Base-by-base conservation (phyloP, 495 filamentous ascomycete genomes). In the Aspergillus funiculosus region DNA sequence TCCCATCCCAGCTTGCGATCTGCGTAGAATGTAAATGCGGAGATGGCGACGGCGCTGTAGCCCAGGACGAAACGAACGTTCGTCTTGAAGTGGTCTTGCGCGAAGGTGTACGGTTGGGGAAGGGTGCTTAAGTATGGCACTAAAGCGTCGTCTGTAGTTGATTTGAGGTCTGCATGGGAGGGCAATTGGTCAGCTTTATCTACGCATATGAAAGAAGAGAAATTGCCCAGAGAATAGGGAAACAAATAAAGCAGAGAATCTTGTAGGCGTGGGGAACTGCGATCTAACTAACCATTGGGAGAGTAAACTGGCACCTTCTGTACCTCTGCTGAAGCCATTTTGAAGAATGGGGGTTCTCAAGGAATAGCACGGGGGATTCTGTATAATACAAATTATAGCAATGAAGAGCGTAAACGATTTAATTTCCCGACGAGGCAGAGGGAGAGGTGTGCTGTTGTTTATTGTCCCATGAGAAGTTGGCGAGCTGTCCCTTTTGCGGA, bases 1-100 rank as follows among this genome's bases (percentile, higher is more conserved):
- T 95, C 89, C 76, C 91, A 97, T 45, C 89, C 89, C 24, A 90
- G 68, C 52, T 82, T 86, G 67, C 88, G 94, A 74, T 98, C 92
- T 59, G 85, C 89, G 54, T 81, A 82, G 77, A 97, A 96, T 42
- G 83, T 86, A 30, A 79, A 80, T 14, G 72, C 90, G 13, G 87
- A 80, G 51, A 96, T 82, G 18, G 70, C 60, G 54, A 96, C 87
- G 49, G 89, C 89, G 15, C 74, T 64, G 68, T 92, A 97, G 34
- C 94, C 91, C 0, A 98, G 64, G 1, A 73, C 68, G 29, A 97
- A 82, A 37, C 88, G 87, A 31, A 92, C 75, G 61, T 96, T 88
- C 55, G 80, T 79, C 34, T 90, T 81, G 47, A 60, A 72, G 74
- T 98, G 82, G 54, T 83, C 80, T 61, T 90, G 89, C 19, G 64